phyloP scores from a whole-genome alignment of 2,329 filamentous ascomycete species.

The Drechslerella coelobrocha region DNA sequence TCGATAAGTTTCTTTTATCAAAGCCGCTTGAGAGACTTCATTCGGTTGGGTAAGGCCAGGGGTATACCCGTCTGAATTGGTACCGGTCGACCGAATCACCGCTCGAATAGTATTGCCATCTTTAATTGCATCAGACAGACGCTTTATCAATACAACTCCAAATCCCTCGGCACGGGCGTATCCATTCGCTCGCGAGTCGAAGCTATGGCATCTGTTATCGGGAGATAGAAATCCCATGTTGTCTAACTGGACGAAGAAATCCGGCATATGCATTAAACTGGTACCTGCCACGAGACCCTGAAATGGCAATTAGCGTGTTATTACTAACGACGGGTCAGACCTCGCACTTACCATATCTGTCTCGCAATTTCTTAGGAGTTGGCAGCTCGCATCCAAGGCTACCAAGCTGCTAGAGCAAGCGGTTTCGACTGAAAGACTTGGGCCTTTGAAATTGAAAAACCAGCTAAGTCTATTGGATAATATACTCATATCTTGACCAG shows the following conservation, averaged over 20 bases:
- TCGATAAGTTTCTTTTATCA: constrained; percentile 62
- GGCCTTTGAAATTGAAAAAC: constrained; percentile 58
- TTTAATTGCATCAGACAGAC: constrained; percentile 65
- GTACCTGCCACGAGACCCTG: constrained; percentile 58
- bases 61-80: constrained; percentile 68
- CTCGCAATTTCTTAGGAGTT: constrained; percentile 61
- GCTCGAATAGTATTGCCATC: constrained; percentile 66
- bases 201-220: constrained; percentile 62
- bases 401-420: constrained; percentile 67
- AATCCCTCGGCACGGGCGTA: constrained; percentile 71
- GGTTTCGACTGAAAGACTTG: constrained; percentile 61
- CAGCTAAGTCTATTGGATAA: constrained; percentile 60
- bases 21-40: constrained; percentile 59
- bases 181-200: constrained; percentile 68
- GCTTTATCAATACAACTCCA: constrained; percentile 67
- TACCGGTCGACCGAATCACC: constrained; percentile 64
- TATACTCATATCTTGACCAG: constrained; percentile 60
- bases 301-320: background rate
- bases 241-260: constrained; percentile 56
- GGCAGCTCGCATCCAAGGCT: constrained; percentile 64
- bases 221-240: constrained; percentile 61
- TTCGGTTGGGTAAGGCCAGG: constrained; percentile 66
- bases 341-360: constrained; percentile 52
- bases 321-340: background rate
- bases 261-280: constrained; percentile 59